phyloP scores from a whole-genome alignment of 2,329 filamentous ascomycete genomes.

The Penicillium sp. region DNA sequence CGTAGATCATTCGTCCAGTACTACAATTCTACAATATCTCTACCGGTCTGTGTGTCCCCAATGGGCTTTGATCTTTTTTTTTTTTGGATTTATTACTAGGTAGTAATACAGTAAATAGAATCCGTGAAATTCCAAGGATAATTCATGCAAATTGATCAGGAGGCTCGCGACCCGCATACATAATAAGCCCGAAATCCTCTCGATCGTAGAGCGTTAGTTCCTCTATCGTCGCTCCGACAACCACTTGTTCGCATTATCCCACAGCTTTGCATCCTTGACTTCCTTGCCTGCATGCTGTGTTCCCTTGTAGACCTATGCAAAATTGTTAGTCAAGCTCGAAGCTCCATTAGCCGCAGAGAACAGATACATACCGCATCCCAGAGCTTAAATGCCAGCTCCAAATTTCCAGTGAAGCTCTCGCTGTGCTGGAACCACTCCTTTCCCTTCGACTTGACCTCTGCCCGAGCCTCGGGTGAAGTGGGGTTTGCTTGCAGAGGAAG shows the following conservation, averaged over 20 bases:
- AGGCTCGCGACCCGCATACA: constrained; percentile 5
- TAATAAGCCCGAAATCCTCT: constrained; percentile 11
- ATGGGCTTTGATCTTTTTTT: constrained; percentile 10
- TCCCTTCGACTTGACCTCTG: constrained; percentile 52
- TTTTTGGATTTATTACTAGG: constrained; percentile 16
- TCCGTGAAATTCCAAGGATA: constrained; percentile 6
- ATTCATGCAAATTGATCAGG: constrained; percentile 6
- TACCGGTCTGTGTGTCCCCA: neutral
- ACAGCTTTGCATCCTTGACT: constrained; percentile 53
- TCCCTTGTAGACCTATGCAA: constrained; percentile 55
- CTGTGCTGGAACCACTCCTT: constrained; percentile 62
- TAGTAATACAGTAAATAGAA: constrained; percentile 27
- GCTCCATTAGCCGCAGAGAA: neutral
- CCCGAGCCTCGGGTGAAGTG: constrained; percentile 49
- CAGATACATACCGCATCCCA: constrained; percentile 61
- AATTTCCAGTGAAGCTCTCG: constrained; percentile 56
- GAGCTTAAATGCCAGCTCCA: constrained; percentile 59
- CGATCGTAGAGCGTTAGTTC: neutral
- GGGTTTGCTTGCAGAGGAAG: constrained; percentile 58
- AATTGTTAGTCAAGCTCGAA: constrained; percentile 9
- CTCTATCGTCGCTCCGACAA: constrained; percentile 43
- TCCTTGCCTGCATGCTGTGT: constrained; percentile 55
- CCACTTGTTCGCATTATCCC: constrained; percentile 62
- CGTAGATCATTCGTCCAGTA: constrained; percentile 12
- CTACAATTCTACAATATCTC: neutral